These are phyloP conservation scores for Metschnikowia picachoensis DNA, from an alignment of 805 yeast genomes.

Conservation along the genomic window DNA sequence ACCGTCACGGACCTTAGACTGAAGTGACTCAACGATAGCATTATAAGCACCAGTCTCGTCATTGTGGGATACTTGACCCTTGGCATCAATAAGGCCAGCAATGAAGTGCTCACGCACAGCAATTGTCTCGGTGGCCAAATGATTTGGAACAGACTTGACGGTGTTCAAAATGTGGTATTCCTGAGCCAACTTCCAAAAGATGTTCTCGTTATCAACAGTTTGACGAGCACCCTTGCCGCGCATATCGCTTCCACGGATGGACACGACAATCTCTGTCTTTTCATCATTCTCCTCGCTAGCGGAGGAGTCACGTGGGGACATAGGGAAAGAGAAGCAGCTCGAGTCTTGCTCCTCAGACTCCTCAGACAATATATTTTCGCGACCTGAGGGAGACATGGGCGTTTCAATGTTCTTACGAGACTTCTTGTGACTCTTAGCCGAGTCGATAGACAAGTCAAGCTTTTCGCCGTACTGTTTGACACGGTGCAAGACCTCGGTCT, in stretches of 20 bases:
- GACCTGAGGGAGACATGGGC: conserved; percentile 1
- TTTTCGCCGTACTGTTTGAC: conserved; percentile 2
- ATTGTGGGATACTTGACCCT: neutral
- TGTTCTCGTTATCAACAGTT: neutral
- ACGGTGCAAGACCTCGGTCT: neutral
- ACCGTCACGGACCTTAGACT: conserved; percentile 1
- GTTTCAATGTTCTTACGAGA: neutral
- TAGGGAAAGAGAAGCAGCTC: neutral
- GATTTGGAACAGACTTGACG: conserved; percentile 2
- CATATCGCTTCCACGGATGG: neutral
- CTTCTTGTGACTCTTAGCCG: neutral
- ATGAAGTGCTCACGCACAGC: conserved; percentile 7
- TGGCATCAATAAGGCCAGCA: conserved; percentile 8
- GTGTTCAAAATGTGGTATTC: neutral
- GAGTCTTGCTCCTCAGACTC: neutral
- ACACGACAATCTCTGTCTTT: neutral
- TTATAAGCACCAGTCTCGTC: neutral
- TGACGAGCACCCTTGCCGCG: conserved; percentile 1
- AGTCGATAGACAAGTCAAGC: conserved; percentile 3
- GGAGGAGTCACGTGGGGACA: neutral
- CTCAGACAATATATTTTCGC: neutral
- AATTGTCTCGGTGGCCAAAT: conserved; percentile 3
- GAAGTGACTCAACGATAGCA: neutral
- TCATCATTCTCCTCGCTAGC: neutral
- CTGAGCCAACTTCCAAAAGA: conserved; percentile 3